Conservation (phyloP, 1,139 yeast species). For the Suhomyces taliae region DNA sequence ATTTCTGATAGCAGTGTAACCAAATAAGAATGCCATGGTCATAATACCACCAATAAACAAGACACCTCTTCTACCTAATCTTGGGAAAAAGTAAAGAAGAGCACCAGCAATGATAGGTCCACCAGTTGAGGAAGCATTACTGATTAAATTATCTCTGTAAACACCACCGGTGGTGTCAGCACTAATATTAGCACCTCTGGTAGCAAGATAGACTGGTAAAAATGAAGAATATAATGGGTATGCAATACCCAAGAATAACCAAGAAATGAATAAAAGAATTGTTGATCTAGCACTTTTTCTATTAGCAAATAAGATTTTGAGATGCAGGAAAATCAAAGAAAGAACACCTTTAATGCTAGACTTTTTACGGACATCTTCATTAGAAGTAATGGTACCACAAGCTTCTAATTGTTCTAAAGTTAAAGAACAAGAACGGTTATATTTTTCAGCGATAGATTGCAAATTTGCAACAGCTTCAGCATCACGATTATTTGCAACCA, state of each 20-base stretch:
- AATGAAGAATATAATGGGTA: conserved; percentile 43
- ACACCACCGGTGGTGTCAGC: conserved; percentile 34
- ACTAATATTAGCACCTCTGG: conserved; percentile 41
- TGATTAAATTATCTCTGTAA: conserved; percentile 55
- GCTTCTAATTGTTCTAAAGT: conserved; percentile 28
- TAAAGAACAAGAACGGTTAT: conserved; percentile 29
- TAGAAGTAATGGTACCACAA: conserved; percentile 27
- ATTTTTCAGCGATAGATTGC: conserved; percentile 28
- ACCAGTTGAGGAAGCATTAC: conserved; percentile 50
- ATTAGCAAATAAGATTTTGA: conserved; percentile 29
- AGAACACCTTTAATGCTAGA: conserved; percentile 18
- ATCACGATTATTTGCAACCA: conserved; percentile 34
- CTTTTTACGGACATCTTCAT: conserved; percentile 17
- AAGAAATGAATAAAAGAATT: conserved; percentile 29
- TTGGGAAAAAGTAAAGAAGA: conserved; percentile 40
- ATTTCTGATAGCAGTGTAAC: conserved; percentile 54
- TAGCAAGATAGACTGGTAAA: conserved; percentile 37
- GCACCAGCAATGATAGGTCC: conserved; percentile 60
- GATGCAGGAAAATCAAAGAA: conserved; percentile 18
- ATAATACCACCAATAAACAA: conserved; percentile 53
- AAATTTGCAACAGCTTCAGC: conserved; percentile 33
- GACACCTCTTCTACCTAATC: conserved; percentile 56
- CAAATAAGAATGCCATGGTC: conserved; percentile 56
- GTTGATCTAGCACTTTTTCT: conserved; percentile 29
- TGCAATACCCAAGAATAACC: conserved; percentile 40